A percentile compares a stretch with the other conserved stretches of the same genome.
Conservation (phyloP, 2,329 filamentous ascomycete species). For the Ceratocystis papillata region DNA sequence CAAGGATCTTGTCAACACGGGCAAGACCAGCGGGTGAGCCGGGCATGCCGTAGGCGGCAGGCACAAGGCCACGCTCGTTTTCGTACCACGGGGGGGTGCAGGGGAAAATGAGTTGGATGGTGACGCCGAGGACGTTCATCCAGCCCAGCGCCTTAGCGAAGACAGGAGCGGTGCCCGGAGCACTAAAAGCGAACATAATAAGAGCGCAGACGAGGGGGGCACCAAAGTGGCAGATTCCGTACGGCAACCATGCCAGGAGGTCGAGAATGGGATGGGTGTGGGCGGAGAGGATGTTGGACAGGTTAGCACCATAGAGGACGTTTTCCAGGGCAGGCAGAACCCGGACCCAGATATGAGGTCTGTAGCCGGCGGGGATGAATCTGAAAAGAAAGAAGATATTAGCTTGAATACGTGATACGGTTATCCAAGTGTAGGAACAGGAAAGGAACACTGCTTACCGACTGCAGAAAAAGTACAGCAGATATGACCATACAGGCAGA, state of each 20-base stretch:
- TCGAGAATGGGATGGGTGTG: conserved; percentile 77
- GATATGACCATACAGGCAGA: conserved; percentile 71
- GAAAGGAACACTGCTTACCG: conserved; percentile 51
- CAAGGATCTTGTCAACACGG: conserved; percentile 80
- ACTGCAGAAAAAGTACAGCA: conserved; percentile 85
- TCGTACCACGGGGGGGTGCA: conserved; percentile 97
- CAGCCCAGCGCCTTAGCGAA: conserved; percentile 85
- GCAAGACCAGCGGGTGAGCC: conserved; percentile 83
- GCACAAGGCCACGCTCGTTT: conserved; percentile 79
- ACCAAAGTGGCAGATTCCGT: conserved; percentile 82
- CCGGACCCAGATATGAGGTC: conserved; percentile 90
- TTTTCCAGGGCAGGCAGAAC: conserved; percentile 91
- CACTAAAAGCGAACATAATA: conserved; percentile 77
- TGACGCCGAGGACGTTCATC: conserved; percentile 79
- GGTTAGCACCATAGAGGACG: conserved; percentile 87
- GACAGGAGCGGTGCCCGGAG: conserved; percentile 72
- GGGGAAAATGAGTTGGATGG: conserved; percentile 80
- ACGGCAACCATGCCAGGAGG: conserved; percentile 84
- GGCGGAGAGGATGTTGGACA: conserved; percentile 88
- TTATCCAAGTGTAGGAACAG: neutral
- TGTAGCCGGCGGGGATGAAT: conserved; percentile 79
- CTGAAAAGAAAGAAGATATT: conserved; percentile 36
- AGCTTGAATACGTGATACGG: neutral
- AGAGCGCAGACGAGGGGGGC: conserved; percentile 68
- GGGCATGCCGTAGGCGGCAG: conserved; percentile 82